Conservation (phyloP, 306 rosid species). For the Glycine soja region DNA sequence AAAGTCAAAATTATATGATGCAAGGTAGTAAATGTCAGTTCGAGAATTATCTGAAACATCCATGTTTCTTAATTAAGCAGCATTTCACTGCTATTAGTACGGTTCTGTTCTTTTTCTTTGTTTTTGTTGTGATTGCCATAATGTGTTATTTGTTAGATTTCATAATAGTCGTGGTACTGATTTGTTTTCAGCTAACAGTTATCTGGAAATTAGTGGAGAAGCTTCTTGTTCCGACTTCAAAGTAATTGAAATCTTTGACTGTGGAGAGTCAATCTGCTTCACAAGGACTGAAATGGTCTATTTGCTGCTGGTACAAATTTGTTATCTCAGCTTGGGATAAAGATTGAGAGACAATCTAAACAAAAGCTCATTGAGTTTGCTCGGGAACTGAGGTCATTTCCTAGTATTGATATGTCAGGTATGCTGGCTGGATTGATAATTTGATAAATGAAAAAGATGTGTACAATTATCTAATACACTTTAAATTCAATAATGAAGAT, state of each 20-base stretch:
- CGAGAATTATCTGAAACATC: constrained; percentile 9
- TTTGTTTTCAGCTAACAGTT: constrained; percentile 90
- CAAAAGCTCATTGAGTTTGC: constrained; percentile 92
- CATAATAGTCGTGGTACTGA: constrained; percentile 64
- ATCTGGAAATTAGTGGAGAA: constrained; percentile 94
- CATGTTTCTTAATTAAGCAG: constrained; percentile 30
- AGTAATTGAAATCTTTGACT: constrained; percentile 57
- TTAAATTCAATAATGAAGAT: constrained; percentile 23
- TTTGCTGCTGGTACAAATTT: constrained; percentile 81
- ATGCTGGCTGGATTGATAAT: constrained; percentile 47
- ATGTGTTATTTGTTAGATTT: constrained; percentile 40
- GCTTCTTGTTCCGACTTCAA: constrained; percentile 69
- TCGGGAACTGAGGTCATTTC: constrained; percentile 80
- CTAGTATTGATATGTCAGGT: constrained; percentile 95
- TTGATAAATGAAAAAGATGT: constrained; percentile 6
- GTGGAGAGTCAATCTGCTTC: constrained; percentile 60
- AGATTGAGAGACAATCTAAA: constrained; percentile 86
- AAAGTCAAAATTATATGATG: constrained; percentile 6
- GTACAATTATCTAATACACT: constrained; percentile 41
- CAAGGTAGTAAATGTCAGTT: not conserved
- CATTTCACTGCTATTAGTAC: constrained; percentile 9
- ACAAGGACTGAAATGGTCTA: constrained; percentile 83
- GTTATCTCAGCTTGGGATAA: constrained; percentile 72
- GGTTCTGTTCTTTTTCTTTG: constrained; percentile 18
- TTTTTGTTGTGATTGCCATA: not conserved